Percentiles rank a stretch among this genome's conserved stretches.
Conservation (phyloP, 2,329 filamentous ascomycete genomes). For the Fusarium luffae region DNA sequence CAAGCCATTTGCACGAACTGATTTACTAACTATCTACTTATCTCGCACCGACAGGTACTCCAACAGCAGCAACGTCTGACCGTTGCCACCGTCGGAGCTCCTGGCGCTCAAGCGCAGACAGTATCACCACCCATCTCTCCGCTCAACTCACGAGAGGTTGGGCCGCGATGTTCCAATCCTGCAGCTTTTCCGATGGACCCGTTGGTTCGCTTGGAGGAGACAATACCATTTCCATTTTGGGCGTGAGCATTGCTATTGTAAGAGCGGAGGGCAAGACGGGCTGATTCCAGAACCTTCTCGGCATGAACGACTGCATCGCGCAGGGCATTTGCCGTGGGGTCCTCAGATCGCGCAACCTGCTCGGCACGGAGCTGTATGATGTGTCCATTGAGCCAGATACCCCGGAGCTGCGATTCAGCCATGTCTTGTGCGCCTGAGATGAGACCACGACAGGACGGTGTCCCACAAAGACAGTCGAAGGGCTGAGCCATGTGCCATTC, state of each 20-base stretch:
- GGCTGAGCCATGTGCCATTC: slow-evolving; percentile 80
- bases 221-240: slow-evolving; percentile 33
- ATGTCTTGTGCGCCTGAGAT: slow-evolving; percentile 74
- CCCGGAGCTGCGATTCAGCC: slow-evolving; percentile 62
- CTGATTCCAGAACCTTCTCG: slow-evolving; percentile 60
- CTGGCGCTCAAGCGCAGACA: slow-evolving; percentile 38
- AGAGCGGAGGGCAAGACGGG: slow-evolving; percentile 55
- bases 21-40: slow-evolving; percentile 11
- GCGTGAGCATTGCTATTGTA: slow-evolving; percentile 46
- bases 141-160: slow-evolving; percentile 65
- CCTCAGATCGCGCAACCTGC: slow-evolving; percentile 42
- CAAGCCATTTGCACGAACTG: slow-evolving; percentile 18
- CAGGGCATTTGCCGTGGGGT: slow-evolving; percentile 57
- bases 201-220: slow-evolving; percentile 34
- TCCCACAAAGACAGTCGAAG: slow-evolving; percentile 73
- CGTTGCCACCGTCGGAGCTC: slow-evolving; percentile 11
- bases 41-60: slow-evolving; percentile 21
- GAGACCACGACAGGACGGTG: slow-evolving; percentile 66
- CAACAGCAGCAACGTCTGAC: slow-evolving; percentile 20
- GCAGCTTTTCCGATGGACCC: slow-evolving; percentile 42
- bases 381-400: slow-evolving; percentile 71
- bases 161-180: slow-evolving; percentile 53
- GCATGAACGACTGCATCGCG: slow-evolving; percentile 57
- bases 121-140: slow-evolving; percentile 74
- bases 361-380: slow-evolving; percentile 67